These are phyloP conservation scores for Diaporthe vexans DNA, from an alignment of 2,329 filamentous ascomycete genomes.

Conservation along the genomic window DNA sequence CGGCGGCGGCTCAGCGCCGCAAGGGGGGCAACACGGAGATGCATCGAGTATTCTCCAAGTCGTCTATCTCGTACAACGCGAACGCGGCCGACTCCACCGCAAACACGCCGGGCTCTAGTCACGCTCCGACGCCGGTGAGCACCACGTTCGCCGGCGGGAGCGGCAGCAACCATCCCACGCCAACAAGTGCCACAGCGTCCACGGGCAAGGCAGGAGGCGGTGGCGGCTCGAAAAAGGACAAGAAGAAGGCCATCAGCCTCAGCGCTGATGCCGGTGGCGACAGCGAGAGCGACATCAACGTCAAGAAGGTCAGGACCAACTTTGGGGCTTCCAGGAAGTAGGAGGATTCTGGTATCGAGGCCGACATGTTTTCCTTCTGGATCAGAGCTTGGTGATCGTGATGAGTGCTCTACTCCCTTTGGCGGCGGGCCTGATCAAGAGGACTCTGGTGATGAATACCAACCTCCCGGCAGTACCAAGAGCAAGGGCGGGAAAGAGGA, in stretches of 20 bases:
- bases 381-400: neutral
- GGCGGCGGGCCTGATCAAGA: too few species aligned
- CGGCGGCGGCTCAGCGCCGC: slow-evolving; percentile 73
- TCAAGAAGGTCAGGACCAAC: slow-evolving; percentile 70
- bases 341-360: neutral
- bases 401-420: neutral
- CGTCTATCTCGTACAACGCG: slow-evolving; percentile 73
- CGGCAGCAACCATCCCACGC: slow-evolving; percentile 67
- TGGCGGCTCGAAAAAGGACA: slow-evolving; percentile 62
- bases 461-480: neutral
- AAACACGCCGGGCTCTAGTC: slow-evolving; percentile 53
- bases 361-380: neutral
- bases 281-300: slow-evolving; percentile 69
- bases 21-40: slow-evolving; percentile 76
- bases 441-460: neutral
- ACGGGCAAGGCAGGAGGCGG: slow-evolving; percentile 43
- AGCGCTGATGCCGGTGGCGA: slow-evolving; percentile 58
- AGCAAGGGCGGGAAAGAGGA: neutral
- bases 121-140: slow-evolving; percentile 69
- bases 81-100: slow-evolving; percentile 43
- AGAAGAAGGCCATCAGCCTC: slow-evolving; percentile 60
- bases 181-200: slow-evolving; percentile 65
- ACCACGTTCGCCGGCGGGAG: slow-evolving; percentile 60
- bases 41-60: slow-evolving; percentile 80
- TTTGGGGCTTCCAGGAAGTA: slow-evolving; percentile 68